Percentiles rank a stretch among this genome's conserved stretches.
These are phyloP conservation scores for Torulaspora globosa DNA, from an alignment of 1,139 yeast species.

Conservation along the genomic window DNA sequence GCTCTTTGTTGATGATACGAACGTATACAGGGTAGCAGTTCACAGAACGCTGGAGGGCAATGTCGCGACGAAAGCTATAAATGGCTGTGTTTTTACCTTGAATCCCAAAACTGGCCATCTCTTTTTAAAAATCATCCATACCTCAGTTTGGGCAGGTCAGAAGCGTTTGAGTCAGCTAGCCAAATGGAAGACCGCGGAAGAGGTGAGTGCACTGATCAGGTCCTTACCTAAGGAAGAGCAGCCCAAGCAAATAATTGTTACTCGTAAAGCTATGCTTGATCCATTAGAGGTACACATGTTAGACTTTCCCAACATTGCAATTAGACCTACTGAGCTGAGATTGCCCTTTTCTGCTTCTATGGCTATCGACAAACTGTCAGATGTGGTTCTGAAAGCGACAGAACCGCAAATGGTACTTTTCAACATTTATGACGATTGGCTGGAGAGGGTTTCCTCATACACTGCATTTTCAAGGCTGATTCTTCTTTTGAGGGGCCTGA, in stretches of 20 bases:
- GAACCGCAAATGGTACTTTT: slow-evolving; percentile 92
- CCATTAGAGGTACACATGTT: slow-evolving; percentile 96
- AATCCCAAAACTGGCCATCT: slow-evolving; percentile 90
- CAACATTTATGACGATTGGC: slow-evolving; percentile 94
- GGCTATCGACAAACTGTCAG: slow-evolving; percentile 75
- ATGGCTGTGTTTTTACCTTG: slow-evolving; percentile 86
- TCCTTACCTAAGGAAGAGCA: slow-evolving; percentile 92
- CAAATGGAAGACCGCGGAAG: slow-evolving; percentile 98
- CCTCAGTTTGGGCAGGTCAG: slow-evolving; percentile 97
- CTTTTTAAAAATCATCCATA: slow-evolving; percentile 83
- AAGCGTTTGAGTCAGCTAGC: slow-evolving; percentile 90
- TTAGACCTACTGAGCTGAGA: slow-evolving; percentile 83
- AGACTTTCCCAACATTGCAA: slow-evolving; percentile 89
- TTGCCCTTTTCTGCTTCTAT: slow-evolving; percentile 87
- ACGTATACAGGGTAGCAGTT: slow-evolving; percentile 89
- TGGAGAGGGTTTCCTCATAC: slow-evolving; percentile 72
- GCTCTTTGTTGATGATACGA: slow-evolving; percentile 84
- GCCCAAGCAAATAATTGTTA: slow-evolving; percentile 86
- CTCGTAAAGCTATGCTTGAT: slow-evolving; percentile 87
- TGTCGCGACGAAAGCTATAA: slow-evolving; percentile 84
- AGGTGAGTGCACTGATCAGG: slow-evolving; percentile 84
- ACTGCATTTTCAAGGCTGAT: slow-evolving; percentile 91
- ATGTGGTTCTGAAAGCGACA: slow-evolving; percentile 76
- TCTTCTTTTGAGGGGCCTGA: slow-evolving; percentile 72
- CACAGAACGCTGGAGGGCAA: slow-evolving; percentile 94